phyloP scores from a whole-genome alignment of 2,329 filamentous ascomycete genomes.

The Trichothecium sympodiale region DNA sequence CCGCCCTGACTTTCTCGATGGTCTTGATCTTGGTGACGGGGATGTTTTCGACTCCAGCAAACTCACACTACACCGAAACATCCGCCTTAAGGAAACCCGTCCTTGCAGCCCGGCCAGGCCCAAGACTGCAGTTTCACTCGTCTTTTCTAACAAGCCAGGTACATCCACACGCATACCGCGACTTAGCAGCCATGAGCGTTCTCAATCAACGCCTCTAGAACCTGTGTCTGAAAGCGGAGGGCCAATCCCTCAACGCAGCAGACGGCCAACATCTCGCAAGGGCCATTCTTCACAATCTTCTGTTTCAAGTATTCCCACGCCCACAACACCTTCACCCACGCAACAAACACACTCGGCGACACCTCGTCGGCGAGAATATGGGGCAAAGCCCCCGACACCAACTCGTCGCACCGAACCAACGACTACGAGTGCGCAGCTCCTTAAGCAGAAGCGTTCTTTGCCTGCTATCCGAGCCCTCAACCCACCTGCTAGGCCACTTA shows the following conservation, averaged over 20 bases:
- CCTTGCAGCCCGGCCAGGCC: slow-evolving; percentile 59
- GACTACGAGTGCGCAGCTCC: slow-evolving; percentile 54
- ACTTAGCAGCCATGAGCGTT: slow-evolving; percentile 58
- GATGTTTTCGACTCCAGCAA: slow-evolving; percentile 74
- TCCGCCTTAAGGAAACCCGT: slow-evolving; percentile 69
- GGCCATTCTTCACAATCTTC: slow-evolving; percentile 62
- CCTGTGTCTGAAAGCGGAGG: slow-evolving; percentile 86
- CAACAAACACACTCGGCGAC: slow-evolving; percentile 45
- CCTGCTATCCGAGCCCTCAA: slow-evolving; percentile 44
- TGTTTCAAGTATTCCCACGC: slow-evolving; percentile 49
- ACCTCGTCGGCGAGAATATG: slow-evolving; percentile 49
- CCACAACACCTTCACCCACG: slow-evolving; percentile 45
- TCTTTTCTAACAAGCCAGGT: slow-evolving; percentile 73
- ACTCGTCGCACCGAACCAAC: slow-evolving; percentile 47
- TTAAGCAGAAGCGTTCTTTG: slow-evolving; percentile 55
- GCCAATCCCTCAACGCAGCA: slow-evolving; percentile 47
- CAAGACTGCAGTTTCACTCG: slow-evolving; percentile 72
- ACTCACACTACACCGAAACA: slow-evolving; percentile 78
- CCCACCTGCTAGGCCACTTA: slow-evolving; percentile 37
- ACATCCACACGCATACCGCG: slow-evolving; percentile 66
- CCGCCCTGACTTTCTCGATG: slow-evolving; percentile 72
- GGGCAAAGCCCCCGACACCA: slow-evolving; percentile 40
- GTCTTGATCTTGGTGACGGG: slow-evolving; percentile 75
- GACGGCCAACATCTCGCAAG: slow-evolving; percentile 55
- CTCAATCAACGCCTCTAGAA: slow-evolving; percentile 64